Evolutionary conservation across 495 filamentous ascomycete species (phyloP), one percentile per base, ranked within the genome.

Genomic region (Xylaria palmicola): DNA sequence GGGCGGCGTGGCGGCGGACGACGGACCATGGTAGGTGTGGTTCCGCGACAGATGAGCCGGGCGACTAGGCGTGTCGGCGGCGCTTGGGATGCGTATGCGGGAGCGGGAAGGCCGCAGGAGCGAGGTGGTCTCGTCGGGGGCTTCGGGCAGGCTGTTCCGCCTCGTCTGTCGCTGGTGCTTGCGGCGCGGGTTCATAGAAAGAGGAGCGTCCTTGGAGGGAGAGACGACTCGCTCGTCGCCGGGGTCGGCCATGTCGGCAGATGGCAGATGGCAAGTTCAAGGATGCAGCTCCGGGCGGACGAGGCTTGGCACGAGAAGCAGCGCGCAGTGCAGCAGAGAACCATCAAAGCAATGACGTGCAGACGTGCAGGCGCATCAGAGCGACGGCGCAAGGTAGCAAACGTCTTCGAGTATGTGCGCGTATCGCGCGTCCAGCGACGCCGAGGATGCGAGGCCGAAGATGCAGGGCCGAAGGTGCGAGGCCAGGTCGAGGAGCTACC

Each of bases 1-100:
- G 52, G 0, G 27, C 7, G 15, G 22, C 40, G 44, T 17, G 45
- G 34, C 4, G 17, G 29, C 0, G 34, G 6, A 44, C n/a, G 20
- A 71, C 73, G 17, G 70, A 80, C 80, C 75, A 24, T 66, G 70
- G 65, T 73, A 74, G 69, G 78, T 83, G 53, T 81, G 77, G 51
- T 79, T 73, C 62, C 81, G 75, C 24, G 79, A 78, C 19, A 82
- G 62, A 26, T 68, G 62, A 7, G 12, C 76, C 7, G 59, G 72
- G 3, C 67, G 70, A 50, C 70, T 62, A 22, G 74, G 75, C 20
- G 74, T 75, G 26, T 69, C 73, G 51, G 73, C 64, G 41, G 73
- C 62, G 60, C 72, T 76, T 6, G 69, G 72, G 27, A 79, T 79
- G 65, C 77, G 73, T 57, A 80, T 69, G 32, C 73, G 74, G 43